Evolutionary conservation across 768 basidiomycete genomes (phyloP).

Genomic region (Russula emetica): DNA sequence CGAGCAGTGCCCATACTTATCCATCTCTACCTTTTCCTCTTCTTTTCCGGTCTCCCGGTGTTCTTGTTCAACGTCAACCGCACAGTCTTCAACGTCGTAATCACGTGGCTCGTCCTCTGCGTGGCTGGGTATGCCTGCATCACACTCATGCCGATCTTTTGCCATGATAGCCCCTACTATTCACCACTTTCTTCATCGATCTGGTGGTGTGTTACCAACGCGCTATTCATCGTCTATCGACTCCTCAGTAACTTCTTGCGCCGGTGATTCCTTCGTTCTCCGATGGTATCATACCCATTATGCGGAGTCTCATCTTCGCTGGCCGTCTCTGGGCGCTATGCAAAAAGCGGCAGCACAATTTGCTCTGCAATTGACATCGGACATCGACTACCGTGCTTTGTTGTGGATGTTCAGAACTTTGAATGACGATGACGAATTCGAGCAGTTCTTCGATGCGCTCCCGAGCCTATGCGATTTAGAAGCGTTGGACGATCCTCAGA

Average conservation of each 20-base stretch:
- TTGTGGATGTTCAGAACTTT: conserved; percentile 1
- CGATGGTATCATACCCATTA: neutral
- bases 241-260: neutral
- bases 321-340: neutral
- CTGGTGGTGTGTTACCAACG: neutral
- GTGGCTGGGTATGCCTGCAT: neutral
- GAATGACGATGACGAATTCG: conserved; percentile 5
- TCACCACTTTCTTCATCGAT: neutral
- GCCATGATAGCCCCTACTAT: neutral
- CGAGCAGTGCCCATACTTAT: conserved; percentile 45
- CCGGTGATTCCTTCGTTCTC: neutral
- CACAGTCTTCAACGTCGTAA: conserved; percentile 7
- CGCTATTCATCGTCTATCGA: neutral
- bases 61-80: conserved; percentile 38
- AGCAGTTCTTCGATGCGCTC: conserved; percentile 8
- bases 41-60: conserved; percentile 47
- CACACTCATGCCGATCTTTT: neutral
- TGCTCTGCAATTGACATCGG: neutral
- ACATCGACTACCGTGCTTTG: neutral
- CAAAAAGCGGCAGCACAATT: neutral
- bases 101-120: neutral
- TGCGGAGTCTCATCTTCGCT: neutral
- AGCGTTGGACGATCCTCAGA: neutral
- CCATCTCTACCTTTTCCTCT: conserved; percentile 47
- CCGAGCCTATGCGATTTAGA: neutral